phyloP scores from a whole-genome alignment of 164 flowering plant genomes.

The Pachysandra terminalis region DNA sequence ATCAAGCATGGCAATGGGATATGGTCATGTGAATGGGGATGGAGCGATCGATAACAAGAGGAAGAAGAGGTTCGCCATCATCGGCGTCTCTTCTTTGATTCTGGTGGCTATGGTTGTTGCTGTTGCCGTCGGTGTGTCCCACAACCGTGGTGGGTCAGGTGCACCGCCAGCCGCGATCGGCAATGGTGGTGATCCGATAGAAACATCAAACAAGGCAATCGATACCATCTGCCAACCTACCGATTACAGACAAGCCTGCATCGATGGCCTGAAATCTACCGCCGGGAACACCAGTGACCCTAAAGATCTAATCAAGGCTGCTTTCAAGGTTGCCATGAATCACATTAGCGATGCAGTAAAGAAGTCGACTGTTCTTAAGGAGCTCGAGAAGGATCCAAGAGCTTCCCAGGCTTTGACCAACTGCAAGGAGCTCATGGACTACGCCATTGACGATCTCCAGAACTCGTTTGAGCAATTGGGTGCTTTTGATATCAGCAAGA shows the following conservation, averaged over 20 bases:
- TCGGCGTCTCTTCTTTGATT: slow-evolving; percentile 36
- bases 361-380: slow-evolving; percentile 26
- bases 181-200: slow-evolving; percentile 16
- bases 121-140: slow-evolving; percentile 31
- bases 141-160: neutral
- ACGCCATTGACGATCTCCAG: slow-evolving; percentile 19
- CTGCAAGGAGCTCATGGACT: slow-evolving; percentile 37
- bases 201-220: slow-evolving; percentile 37
- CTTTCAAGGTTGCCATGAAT: slow-evolving; percentile 25
- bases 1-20: slow-evolving; percentile 7
- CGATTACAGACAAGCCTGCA: slow-evolving; percentile 41
- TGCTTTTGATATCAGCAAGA: slow-evolving; percentile 22
- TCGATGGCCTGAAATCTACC: slow-evolving; percentile 18
- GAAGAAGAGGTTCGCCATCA: slow-evolving; percentile 37
- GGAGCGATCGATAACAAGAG: neutral
- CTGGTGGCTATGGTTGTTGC: slow-evolving; percentile 63
- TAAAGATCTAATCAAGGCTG: slow-evolving; percentile 34
- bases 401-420: slow-evolving; percentile 30
- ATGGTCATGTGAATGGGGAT: slow-evolving; percentile 2
- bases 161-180: neutral
- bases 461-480: slow-evolving; percentile 19
- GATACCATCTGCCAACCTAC: slow-evolving; percentile 45
- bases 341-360: slow-evolving; percentile 20
- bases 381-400: slow-evolving; percentile 31
- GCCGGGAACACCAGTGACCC: slow-evolving; percentile 40